Conservation (phyloP, 495 filamentous ascomycete genomes). For the Rostrohypoxylon terebratum region DNA sequence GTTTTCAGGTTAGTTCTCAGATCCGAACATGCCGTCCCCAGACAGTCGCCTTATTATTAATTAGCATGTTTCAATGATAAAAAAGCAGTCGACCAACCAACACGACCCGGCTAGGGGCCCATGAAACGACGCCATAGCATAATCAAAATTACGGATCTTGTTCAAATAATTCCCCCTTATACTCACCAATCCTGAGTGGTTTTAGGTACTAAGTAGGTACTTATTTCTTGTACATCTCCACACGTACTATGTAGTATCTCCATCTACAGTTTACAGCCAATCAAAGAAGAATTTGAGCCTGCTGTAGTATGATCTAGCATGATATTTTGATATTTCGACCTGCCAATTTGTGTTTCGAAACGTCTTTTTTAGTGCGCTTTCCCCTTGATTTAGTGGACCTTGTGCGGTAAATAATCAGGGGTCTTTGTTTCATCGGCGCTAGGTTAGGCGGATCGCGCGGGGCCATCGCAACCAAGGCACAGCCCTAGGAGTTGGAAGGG, state of each 20-base stretch:
- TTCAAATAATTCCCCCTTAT: slow-evolving; percentile 21
- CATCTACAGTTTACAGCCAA: slow-evolving; percentile 16
- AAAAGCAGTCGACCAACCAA: slow-evolving; percentile 20
- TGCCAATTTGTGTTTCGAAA: slow-evolving; percentile 31
- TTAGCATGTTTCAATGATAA: slow-evolving; percentile 2
- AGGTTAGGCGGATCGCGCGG: slow-evolving; percentile 29
- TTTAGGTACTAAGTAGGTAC: no score
- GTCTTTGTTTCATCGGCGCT: slow-evolving; percentile 40
- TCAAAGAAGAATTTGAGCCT: background rate
- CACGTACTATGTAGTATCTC: slow-evolving; percentile 14
- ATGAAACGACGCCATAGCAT: slow-evolving; percentile 35
- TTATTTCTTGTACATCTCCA: background rate
- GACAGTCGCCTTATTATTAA: background rate
- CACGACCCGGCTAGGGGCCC: slow-evolving; percentile 1
- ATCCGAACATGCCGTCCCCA: background rate
- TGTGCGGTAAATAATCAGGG: slow-evolving; percentile 8
- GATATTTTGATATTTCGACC: background rate
- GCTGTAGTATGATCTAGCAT: slow-evolving; percentile 5
- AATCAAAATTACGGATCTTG: slow-evolving; percentile 39
- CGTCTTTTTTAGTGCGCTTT: slow-evolving; percentile 10
- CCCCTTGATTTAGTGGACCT: slow-evolving; percentile 7
- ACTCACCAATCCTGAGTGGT: background rate
- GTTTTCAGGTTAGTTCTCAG: background rate
- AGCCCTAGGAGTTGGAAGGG: background rate
- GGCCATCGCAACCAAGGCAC: slow-evolving; percentile 10